Conservation (phyloP, 306 rosid species). For the Quercus bicolor region DNA sequence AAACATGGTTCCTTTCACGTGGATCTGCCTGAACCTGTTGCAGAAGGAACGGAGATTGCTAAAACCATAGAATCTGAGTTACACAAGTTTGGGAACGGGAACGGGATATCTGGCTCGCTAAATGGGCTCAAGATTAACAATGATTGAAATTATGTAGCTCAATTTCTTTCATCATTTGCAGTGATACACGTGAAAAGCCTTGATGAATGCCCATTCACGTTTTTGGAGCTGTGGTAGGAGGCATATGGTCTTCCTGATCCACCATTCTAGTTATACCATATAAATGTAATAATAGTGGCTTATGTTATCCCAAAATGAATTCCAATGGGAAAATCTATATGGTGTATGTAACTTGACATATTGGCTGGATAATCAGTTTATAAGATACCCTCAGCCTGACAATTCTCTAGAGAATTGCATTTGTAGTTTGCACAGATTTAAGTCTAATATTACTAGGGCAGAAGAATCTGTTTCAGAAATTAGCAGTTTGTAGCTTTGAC, state of each 20-base stretch:
- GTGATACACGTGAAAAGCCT: not conserved
- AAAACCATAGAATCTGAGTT: constrained; percentile 65
- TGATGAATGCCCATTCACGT: not conserved
- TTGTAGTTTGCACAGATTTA: constrained; percentile 6
- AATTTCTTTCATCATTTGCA: constrained; percentile 3
- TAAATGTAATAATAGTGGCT: constrained; percentile 28
- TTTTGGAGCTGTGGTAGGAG: constrained; percentile 7
- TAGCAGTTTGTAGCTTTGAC: not conserved
- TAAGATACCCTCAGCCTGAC: constrained; percentile 25
- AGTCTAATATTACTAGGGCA: constrained; percentile 4
- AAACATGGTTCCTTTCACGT: constrained; percentile 88
- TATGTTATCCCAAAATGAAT: constrained; percentile 17
- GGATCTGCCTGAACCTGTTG: constrained; percentile 55
- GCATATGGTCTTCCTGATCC: constrained; percentile 15
- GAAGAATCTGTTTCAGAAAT: not conserved
- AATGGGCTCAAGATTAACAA: constrained; percentile 39
- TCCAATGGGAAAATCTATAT: constrained; percentile 24
- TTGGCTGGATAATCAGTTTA: constrained; percentile 29
- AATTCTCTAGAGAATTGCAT: constrained; percentile 10
- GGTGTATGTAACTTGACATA: constrained; percentile 32
- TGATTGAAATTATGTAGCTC: constrained; percentile 9
- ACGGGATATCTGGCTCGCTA: constrained; percentile 38
- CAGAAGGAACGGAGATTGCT: constrained; percentile 51
- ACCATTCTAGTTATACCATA: constrained; percentile 2
- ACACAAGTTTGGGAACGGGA: constrained; percentile 44